Evolutionary conservation across 306 rosid genomes (phyloP), one percentile per base, ranked within the genome.

Genomic region (Mimosa bimucronata): DNA sequence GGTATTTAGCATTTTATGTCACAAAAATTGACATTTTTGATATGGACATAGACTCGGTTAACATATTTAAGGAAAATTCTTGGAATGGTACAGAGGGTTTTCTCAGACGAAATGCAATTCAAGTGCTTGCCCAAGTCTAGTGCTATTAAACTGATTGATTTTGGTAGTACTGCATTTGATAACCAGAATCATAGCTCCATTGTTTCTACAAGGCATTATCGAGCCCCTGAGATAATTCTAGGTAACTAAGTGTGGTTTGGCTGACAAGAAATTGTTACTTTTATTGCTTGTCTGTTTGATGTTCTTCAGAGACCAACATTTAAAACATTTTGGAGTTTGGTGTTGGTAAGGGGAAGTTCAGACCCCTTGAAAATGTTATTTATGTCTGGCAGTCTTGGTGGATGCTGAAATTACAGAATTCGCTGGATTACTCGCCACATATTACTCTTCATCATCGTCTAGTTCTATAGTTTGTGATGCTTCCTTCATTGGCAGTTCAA

Each of bases 71-170:
- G 83, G 57, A 61, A 79, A 77, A 81, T 82, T 73, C 78, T 84
- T 91, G 85, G 83, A 88, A 89, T 92, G 91, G 86, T 91, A 92
- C 98, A 94, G 98, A 92, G 90, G 87, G 74, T 86, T 87, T 87
- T 84, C 75, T 89, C 98, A 66, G 97, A 88, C 83, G 97, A 87
- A 85, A 87, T 38, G 76, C 91, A 91, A 79, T 83, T 83, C 94
- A 88, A 94, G 89, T 91, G 94, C 93, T 92, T 94, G 93, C 98
- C 98, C 88, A 94, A 92, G 94, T 94, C 98, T 86, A 92, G 97
- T 91, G 97, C 97, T 88, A 92, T 94, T 92, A 94, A 94, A 97
- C 97, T 94, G 94, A 94, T 94, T 88, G 98, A 94, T 92, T 94
- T 94, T 87, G 98, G 98, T 86, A 94, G 98, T 91, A 81, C 98